A percentile compares a stretch with the other conserved stretches of the same genome.
These are phyloP conservation scores for Penicillium hordei DNA, from an alignment of 2,329 filamentous ascomycete genomes.

Conservation along the genomic window DNA sequence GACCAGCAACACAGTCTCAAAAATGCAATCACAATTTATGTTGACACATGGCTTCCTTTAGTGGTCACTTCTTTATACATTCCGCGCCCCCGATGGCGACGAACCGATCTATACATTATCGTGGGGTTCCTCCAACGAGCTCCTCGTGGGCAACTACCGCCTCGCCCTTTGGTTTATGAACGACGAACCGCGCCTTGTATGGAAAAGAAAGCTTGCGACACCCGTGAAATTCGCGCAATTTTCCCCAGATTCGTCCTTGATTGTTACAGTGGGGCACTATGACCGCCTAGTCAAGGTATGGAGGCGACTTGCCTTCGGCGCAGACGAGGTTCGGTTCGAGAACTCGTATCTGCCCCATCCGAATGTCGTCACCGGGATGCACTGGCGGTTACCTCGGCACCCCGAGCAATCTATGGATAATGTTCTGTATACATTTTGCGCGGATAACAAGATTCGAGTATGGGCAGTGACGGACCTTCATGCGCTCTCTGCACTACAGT, in stretches of 20 bases:
- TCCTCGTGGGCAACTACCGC: constrained; percentile 70
- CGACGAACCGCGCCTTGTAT: constrained; percentile 54
- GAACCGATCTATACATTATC: constrained; percentile 63
- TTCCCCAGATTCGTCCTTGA: constrained; percentile 82
- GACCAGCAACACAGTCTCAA: background rate
- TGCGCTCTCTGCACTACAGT: constrained; percentile 68
- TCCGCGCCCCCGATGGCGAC: constrained; percentile 46
- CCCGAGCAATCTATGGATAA: constrained; percentile 78
- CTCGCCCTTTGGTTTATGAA: constrained; percentile 69
- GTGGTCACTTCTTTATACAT: constrained; percentile 60
- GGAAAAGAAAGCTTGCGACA: constrained; percentile 73
- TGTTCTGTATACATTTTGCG: constrained; percentile 84
- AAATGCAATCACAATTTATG: background rate
- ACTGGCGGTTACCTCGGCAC: constrained; percentile 81
- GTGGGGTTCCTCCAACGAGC: constrained; percentile 83
- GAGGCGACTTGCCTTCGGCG: constrained; percentile 80
- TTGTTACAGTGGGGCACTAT: constrained; percentile 75
- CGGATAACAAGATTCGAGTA: constrained; percentile 75
- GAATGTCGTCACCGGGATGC: constrained; percentile 71
- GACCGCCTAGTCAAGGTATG: constrained; percentile 91
- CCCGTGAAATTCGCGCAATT: constrained; percentile 72
- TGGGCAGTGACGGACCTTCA: constrained; percentile 78
- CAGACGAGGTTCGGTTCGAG: constrained; percentile 82
- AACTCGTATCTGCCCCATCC: constrained; percentile 88
- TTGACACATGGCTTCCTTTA: constrained; percentile 22